A percentile compares a stretch with the other conserved stretches of the same genome.
Conservation (phyloP, 768 basidiomycete species). For the Pleurotus ostreatus region DNA sequence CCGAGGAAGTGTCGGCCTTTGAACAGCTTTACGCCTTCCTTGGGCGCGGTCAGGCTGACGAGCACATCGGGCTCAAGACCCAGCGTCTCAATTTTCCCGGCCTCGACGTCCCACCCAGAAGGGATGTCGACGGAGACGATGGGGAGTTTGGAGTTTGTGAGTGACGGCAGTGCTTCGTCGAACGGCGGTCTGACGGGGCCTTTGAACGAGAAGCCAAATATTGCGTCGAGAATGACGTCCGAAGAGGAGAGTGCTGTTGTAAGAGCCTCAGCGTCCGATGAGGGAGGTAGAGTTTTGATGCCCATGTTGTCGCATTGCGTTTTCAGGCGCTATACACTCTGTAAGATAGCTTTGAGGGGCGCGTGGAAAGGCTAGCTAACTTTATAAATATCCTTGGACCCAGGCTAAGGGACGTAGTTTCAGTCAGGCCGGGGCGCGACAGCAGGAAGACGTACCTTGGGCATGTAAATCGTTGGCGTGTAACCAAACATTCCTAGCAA, state of each 20-base stretch:
- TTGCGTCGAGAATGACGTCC: slow-evolving; percentile 89
- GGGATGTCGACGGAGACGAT: slow-evolving; percentile 96
- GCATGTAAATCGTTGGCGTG: slow-evolving; percentile 85
- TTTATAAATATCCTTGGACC: slow-evolving; percentile 90
- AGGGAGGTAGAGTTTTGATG: slow-evolving; percentile 64
- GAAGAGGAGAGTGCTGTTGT: slow-evolving; percentile 48
- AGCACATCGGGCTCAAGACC: slow-evolving; percentile 76
- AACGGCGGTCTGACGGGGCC: slow-evolving; percentile 90
- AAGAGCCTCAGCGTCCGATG: slow-evolving; percentile 42
- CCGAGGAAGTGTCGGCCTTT: slow-evolving; percentile 88
- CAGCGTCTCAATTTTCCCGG: slow-evolving; percentile 52
- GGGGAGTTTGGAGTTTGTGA: slow-evolving; percentile 63
- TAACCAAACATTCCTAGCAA: slow-evolving; percentile 86
- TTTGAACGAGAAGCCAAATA: slow-evolving; percentile 98
- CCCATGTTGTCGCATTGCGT: slow-evolving; percentile 76
- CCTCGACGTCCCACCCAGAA: slow-evolving; percentile 93
- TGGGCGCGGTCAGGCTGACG: slow-evolving; percentile 91
- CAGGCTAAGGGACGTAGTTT: slow-evolving; percentile 51
- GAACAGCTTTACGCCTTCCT: slow-evolving; percentile 77
- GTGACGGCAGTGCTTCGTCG: slow-evolving; percentile 63
- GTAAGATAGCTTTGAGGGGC: background rate
- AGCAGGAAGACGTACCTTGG: slow-evolving; percentile 56
- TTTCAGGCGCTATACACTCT: slow-evolving; percentile 57
- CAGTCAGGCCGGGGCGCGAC: background rate
- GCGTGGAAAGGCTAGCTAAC: slow-evolving; percentile 27